Percentiles rank a stretch among this genome's conserved stretches.
Conservation (phyloP, 805 yeast genomes). For the Ogataea saltuana region DNA sequence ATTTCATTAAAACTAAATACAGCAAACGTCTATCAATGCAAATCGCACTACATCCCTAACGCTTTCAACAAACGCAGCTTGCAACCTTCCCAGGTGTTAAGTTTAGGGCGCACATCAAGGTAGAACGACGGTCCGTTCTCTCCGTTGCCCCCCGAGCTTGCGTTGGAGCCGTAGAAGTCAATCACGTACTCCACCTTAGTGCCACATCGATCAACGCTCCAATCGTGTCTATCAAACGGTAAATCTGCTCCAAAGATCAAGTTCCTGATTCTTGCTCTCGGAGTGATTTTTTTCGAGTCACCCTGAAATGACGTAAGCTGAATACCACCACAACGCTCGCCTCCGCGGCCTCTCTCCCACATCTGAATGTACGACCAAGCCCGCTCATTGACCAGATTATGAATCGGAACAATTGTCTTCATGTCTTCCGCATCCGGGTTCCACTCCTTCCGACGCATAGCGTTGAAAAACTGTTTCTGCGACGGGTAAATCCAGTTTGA, state of each 20-base stretch:
- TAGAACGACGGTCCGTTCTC: slow-evolving; percentile 53
- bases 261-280: slow-evolving; percentile 74
- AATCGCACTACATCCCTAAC: slow-evolving; percentile 51
- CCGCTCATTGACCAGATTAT: slow-evolving; percentile 88
- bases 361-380: slow-evolving; percentile 82
- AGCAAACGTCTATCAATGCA: not conserved
- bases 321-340: slow-evolving; percentile 79
- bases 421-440: slow-evolving; percentile 78
- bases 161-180: slow-evolving; percentile 64
- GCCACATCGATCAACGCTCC: slow-evolving; percentile 89
- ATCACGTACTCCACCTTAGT: slow-evolving; percentile 82
- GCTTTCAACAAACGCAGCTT: slow-evolving; percentile 65
- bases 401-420: slow-evolving; percentile 91
- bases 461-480: slow-evolving; percentile 90
- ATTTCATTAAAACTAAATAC: not conserved
- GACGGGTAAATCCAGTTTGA: slow-evolving; percentile 94
- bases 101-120: slow-evolving; percentile 89
- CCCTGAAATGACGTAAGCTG: slow-evolving; percentile 86
- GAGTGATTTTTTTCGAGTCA: slow-evolving; percentile 80
- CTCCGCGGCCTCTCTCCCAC: slow-evolving; percentile 73
- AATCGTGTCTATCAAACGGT: slow-evolving; percentile 97
- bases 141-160: slow-evolving; percentile 46
- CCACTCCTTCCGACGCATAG: slow-evolving; percentile 91
- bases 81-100: slow-evolving; percentile 78
- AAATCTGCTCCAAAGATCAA: slow-evolving; percentile 62